Evolutionary conservation across 306 rosid species (phyloP), one percentile per base, ranked within the genome.

Genomic region (Quercus bicolor): DNA sequence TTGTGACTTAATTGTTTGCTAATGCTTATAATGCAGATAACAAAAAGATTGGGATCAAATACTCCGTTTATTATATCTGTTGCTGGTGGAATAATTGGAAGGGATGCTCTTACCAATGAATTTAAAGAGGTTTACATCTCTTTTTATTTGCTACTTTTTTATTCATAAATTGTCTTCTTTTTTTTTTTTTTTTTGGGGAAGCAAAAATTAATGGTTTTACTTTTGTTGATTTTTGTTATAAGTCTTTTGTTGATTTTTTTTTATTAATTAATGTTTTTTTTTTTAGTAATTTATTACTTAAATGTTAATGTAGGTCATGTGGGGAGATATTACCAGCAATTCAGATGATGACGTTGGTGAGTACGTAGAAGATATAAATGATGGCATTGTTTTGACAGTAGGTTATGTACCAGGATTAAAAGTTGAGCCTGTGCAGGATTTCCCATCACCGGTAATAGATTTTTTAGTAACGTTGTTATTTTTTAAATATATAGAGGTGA

Each of bases 321-420:
- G 90, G 90, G 56, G 4, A 59, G 75, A 24, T 68, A 40, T 51
- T 37, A 26, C 72, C 4, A 64, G 84, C 33, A 78, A 84, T 76
- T 15, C 68, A 2, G 72, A 75, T 23, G 68, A 80, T 24, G 77
- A 78, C 64, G 80, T 73, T 26, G 74, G 69, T 6, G 14, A 48
- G n/a, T 61, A 53, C 9, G 7, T 37, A 6, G 76, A 69, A 55
- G 77, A 74, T 74, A 56, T 51, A 45, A 84, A 87, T 55, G 77
- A 74, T 24, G 98, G 97, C 77, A 78, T 94, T 33, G 83, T 91
- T 76, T 61, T 94, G 87, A 86, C 87, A 1, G 65, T 91, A 62
- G 43, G 43, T 6, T 37, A 37, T 37, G 43, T 37, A 37, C 43
- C 43, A 37, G 43, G 43, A 37, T 37, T 97, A 92, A 4, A 81